Evolutionary conservation across 2,329 filamentous ascomycete genomes (phyloP), one percentile per base, ranked within the genome.

Genomic region (Alternaria gansuensis): DNA sequence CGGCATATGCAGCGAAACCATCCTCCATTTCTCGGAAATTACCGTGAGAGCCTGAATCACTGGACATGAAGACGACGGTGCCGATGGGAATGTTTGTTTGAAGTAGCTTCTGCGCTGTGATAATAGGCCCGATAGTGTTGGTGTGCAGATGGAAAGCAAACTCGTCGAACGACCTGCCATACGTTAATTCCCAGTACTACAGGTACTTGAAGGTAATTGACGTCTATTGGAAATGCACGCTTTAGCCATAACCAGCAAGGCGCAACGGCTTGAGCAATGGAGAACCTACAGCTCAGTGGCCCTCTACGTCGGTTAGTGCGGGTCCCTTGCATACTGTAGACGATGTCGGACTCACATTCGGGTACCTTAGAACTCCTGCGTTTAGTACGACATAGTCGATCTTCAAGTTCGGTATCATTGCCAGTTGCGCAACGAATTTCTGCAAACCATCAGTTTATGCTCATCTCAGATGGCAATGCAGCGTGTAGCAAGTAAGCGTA

Each of bases 121-220:
- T 81, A 59, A 87, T 83, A n/a, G 85, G 85, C 0, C 85, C 84
- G 54, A 87, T 83, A 14, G 83, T 84, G 69, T 87, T 87, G 39
- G 84, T 86, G 53, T 84, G 80, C 4, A 87, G 77, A 64, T 87
- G 84, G 59, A 83, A 80, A 10, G 82, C 78, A 60, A 87, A 86
- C 41, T 82, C 78, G 31, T 81, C 75, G 68, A 84, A 86, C 6
- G 83, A 82, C 51, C 83, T 85, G 57, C 28, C 3, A 26, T 8
- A 14, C 34, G 5, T 68, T 21, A 68, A 62, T 28, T 48, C 34
- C 26, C n/a, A 36, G 21, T 48, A 36, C 31, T 50, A 21, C 23
- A 53, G 24, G 29, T 29, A 13, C 9, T 26, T 34, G 29, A 37
- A 31, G 26, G 34, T 59, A 61, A 60, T 57, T 61, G 34, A 57